Conservation (phyloP, 2,329 filamentous ascomycete species). For the Exophiala lecanii-corni region DNA sequence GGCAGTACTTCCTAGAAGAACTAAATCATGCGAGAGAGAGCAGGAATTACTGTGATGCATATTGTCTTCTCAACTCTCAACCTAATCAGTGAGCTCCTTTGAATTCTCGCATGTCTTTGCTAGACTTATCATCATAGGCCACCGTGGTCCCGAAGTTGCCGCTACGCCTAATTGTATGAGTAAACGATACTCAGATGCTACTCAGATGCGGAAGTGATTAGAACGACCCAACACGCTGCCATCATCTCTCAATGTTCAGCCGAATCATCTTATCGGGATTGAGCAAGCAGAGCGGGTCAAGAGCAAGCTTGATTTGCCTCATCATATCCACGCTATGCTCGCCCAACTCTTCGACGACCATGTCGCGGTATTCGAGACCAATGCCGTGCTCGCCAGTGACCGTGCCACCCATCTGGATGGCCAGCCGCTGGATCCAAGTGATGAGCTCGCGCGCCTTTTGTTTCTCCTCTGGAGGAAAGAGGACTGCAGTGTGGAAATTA, state of each 20-base stretch:
- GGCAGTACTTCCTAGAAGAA: too few species aligned
- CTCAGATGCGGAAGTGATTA: too few species aligned
- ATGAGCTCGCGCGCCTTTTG: constrained; percentile 28
- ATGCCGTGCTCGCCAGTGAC: constrained; percentile 27
- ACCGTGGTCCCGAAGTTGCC: too few species aligned
- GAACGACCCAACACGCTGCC: too few species aligned
- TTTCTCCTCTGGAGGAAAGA: constrained; percentile 29
- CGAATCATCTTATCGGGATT: constrained; percentile 25
- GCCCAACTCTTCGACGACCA: constrained; percentile 23
- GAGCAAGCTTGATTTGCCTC: constrained; percentile 23
- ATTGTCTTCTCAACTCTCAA: too few species aligned
- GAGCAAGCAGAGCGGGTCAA: constrained; percentile 24
- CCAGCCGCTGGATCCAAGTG: constrained; percentile 12
- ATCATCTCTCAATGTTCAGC: constrained; percentile 9
- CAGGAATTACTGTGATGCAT: too few species aligned
- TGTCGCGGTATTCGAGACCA: constrained; percentile 22
- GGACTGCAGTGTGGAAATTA: constrained; percentile 34
- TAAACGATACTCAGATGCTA: too few species aligned
- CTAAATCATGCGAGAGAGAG: too few species aligned
- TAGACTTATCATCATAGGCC: too few species aligned
- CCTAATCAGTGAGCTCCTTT: too few species aligned
- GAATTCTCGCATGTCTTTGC: too few species aligned
- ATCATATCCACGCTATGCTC: constrained; percentile 21
- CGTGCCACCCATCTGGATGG: constrained; percentile 26
- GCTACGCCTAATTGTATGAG: too few species aligned